Evolutionary conservation across 129 eudicot genomes (phyloP), one percentile per base, ranked within the genome.

Genomic region (Flaveria sonorensis): DNA sequence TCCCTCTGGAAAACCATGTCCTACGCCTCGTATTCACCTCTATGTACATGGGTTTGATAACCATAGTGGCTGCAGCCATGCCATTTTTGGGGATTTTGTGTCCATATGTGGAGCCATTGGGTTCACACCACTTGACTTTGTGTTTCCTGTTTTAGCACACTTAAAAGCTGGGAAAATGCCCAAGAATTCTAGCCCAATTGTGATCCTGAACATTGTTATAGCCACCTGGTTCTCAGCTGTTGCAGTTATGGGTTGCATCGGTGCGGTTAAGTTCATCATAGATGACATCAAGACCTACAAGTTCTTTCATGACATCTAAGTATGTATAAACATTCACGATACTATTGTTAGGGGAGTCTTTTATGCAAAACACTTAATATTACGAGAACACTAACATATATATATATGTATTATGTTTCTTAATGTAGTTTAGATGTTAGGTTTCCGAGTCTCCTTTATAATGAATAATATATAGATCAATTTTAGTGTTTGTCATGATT

Each of bases 21-120:
- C 43, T 11, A 18, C 82, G 90, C 7, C 56, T 83, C 24, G 23
- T 73, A 56, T 68, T 60, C 72, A 86, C 85, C 12, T 76, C 79
- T 12, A 23, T 78, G n/a, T 84, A 87, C 88, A 78, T 84, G 78
- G 77, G 56, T 24, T 18, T 84, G 7, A 71, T 87, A 52, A 84
- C 90, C 45, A 70, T 81, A 8, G 76, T 83, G 59, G 85, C 86
- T 32, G 84, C 90, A 30, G 90, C 90, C 71, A 83, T 81, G 85
- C 90, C 90, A n/a, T 83, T 86, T 86, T 86, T 61, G 90, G 90
- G 65, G 84, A 86, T 65, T 83, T 86, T 53, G 90, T 86, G 71
- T 61, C 90, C 10, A 83, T 86, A 28, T 86, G 90, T 74, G 90
- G 90, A 47, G 87, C 90, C 26, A 62, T 86, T 65, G 88, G 90